These are phyloP conservation scores for Nakazawaea holstii DNA, from an alignment of 805 yeast species.

Conservation along the genomic window DNA sequence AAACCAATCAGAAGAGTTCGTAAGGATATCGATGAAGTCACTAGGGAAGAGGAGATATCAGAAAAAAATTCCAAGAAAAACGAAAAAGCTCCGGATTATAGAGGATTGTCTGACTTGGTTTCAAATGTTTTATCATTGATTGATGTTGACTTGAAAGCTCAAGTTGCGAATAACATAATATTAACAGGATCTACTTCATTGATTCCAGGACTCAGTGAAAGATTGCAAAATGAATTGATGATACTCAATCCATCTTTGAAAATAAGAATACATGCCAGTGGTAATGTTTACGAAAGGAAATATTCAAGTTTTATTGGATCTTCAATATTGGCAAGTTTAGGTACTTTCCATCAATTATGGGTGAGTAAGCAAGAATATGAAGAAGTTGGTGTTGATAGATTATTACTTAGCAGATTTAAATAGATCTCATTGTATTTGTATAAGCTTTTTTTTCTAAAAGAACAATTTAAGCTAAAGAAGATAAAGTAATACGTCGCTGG, in stretches of 20 bases:
- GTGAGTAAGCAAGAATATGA: slow-evolving; percentile 82
- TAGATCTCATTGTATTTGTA: slow-evolving; percentile 22
- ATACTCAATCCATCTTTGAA: slow-evolving; percentile 77
- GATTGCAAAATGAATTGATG: slow-evolving; percentile 67
- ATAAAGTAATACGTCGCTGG: too few relatives aligned
- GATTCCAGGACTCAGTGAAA: slow-evolving; percentile 75
- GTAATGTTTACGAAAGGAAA: slow-evolving; percentile 70
- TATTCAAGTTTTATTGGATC: slow-evolving; percentile 92
- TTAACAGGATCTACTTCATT: slow-evolving; percentile 81
- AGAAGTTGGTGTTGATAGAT: slow-evolving; percentile 80
- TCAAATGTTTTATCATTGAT: slow-evolving; percentile 49
- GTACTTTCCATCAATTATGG: slow-evolving; percentile 95
- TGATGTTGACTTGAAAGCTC: slow-evolving; percentile 81
- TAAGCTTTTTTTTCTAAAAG: not conserved
- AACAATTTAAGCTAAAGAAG: not conserved
- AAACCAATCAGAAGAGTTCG: slow-evolving; percentile 13
- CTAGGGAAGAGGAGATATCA: not conserved
- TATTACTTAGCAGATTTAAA: slow-evolving; percentile 78
- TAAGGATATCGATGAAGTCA: slow-evolving; percentile 5
- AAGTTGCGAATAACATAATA: slow-evolving; percentile 82
- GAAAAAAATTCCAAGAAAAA: slow-evolving; percentile 1
- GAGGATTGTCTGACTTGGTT: slow-evolving; percentile 56
- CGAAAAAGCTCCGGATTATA: slow-evolving; percentile 14
- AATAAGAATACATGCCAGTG: slow-evolving; percentile 77
- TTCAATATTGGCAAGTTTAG: slow-evolving; percentile 78